These are phyloP conservation scores for Fraxinus platypoda DNA, from an alignment of 305 asterid species.

Conservation along the genomic window DNA sequence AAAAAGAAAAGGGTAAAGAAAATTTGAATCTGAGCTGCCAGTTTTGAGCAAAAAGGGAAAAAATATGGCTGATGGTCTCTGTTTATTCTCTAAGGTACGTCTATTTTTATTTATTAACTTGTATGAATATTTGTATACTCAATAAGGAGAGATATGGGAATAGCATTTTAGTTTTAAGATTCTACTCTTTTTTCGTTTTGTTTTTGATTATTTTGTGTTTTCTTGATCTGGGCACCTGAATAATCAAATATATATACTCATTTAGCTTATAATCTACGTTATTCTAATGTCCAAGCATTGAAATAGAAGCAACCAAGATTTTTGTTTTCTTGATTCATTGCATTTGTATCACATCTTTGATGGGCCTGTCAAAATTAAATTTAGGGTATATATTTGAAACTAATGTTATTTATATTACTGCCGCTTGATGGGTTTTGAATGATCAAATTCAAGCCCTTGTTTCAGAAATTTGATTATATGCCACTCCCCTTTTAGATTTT, in stretches of 20 bases:
- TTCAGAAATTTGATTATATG: not conserved
- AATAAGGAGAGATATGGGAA: not conserved
- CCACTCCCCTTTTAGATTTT: not conserved
- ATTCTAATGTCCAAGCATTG: not conserved
- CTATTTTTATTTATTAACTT: not conserved
- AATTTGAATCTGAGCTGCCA: constrained; percentile 24
- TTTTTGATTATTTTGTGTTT: not conserved
- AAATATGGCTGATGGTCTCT: constrained; percentile 43
- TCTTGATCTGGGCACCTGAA: constrained; percentile 16
- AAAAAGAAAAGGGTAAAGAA: constrained; percentile 31
- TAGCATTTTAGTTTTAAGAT: not conserved
- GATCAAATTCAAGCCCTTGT: not conserved
- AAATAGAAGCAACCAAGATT: constrained; percentile 4
- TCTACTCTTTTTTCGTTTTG: not conserved
- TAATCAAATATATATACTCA: not conserved
- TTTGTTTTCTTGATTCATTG: not conserved
- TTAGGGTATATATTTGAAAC: not conserved
- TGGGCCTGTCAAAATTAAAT: not conserved
- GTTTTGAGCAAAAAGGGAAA: constrained; percentile 10
- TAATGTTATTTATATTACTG: not conserved
- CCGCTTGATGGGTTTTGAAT: not conserved
- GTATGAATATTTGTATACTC: not conserved
- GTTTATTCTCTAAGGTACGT: constrained; percentile 40
- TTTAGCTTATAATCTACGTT: constrained; percentile 8
- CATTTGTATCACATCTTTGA: not conserved